Percentiles rank a stretch among this genome's conserved stretches.
phyloP scores from a whole-genome alignment of 1,284 basidiomycete species.

The Porogramme epimiltina region DNA sequence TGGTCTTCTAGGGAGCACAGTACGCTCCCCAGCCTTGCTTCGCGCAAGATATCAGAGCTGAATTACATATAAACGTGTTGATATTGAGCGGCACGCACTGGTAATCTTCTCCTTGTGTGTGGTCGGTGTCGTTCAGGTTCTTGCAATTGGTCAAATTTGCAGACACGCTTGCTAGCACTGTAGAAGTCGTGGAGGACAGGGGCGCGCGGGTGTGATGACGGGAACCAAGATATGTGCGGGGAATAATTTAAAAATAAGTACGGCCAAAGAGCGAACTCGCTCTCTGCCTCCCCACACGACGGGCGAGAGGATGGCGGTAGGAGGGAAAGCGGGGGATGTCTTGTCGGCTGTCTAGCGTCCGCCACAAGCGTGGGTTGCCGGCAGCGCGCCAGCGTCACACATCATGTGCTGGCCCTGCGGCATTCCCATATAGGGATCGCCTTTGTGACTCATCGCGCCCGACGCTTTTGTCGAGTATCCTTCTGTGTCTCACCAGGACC shows the following conservation, averaged over 20 bases:
- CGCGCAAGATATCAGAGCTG: too few species aligned
- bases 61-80: too few species aligned
- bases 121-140: too few species aligned
- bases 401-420: conserved; percentile 1
- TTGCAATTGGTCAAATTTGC: too few species aligned
- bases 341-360: neutral
- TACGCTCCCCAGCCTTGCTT: too few species aligned
- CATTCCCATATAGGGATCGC: neutral
- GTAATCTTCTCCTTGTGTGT: neutral
- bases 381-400: conserved; percentile 10
- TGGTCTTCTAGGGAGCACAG: too few species aligned
- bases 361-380: conserved; percentile 3
- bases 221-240: too few species aligned
- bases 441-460: conserved; percentile 6
- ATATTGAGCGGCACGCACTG: neutral
- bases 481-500: too few species aligned
- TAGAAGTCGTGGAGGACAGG: too few species aligned
- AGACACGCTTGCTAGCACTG: too few species aligned
- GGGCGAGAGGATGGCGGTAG: conserved; percentile 1
- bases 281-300: neutral
- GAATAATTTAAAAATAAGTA: conserved; percentile 1
- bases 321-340: neutral
- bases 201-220: too few species aligned
- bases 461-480: too few species aligned
- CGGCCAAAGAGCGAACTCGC: neutral